Percentiles rank a stretch among this genome's conserved stretches.
phyloP scores from a whole-genome alignment of 768 basidiomycete genomes.

The Lentinula sp. region DNA sequence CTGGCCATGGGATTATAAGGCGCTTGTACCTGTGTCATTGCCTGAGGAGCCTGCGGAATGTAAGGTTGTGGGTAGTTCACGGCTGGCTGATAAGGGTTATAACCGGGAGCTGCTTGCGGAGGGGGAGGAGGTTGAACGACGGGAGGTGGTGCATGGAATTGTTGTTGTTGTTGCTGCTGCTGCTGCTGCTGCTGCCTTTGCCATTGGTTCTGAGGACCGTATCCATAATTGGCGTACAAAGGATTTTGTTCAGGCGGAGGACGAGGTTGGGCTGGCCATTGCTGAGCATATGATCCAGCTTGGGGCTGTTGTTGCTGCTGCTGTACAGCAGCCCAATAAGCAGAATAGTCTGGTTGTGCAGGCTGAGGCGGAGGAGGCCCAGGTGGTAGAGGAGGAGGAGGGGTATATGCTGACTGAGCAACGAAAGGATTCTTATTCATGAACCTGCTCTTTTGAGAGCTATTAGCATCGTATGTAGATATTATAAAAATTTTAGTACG shows the following conservation, averaged over 20 bases:
- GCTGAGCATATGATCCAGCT: conserved; percentile 53
- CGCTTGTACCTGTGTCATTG: conserved; percentile 47
- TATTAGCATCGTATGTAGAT: background rate
- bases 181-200: conserved; percentile 56
- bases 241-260: conserved; percentile 77
- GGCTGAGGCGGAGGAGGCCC: conserved; percentile 71
- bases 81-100: conserved; percentile 72
- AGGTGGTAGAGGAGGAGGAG: conserved; percentile 74
- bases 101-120: conserved; percentile 54
- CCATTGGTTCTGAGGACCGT: conserved; percentile 66
- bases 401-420: conserved; percentile 60
- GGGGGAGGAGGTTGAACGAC: conserved; percentile 48
- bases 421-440: conserved; percentile 89
- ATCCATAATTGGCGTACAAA: conserved; percentile 88
- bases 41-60: conserved; percentile 54
- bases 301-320: conserved; percentile 24
- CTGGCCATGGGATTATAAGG: conserved; percentile 38
- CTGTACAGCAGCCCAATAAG: conserved; percentile 64
- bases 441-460: background rate
- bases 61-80: conserved; percentile 64
- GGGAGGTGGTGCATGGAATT: conserved; percentile 48
- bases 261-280: conserved; percentile 57
- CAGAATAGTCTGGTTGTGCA: conserved; percentile 65
- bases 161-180: conserved; percentile 40
- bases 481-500: background rate